A percentile compares a stretch with the other conserved stretches of the same genome.
Evolutionary conservation across 345 rosid species (phyloP).

Genomic region (Euphorbia lathyris): DNA sequence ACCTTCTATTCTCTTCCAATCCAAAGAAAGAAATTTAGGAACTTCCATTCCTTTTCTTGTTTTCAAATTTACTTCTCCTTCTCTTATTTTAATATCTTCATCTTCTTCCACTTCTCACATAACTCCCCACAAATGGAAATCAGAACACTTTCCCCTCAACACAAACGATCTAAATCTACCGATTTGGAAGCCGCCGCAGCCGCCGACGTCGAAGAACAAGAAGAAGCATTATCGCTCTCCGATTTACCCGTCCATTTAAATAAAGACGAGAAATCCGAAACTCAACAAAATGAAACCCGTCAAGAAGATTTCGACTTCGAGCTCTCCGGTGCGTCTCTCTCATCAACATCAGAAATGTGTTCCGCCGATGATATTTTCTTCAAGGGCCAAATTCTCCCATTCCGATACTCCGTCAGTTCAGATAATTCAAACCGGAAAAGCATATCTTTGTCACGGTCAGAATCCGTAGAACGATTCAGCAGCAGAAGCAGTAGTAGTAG

Average conservation of each 20-base stretch:
- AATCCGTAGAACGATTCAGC: conserved; percentile 36
- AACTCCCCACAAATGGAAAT: not conserved
- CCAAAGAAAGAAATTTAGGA: no score
- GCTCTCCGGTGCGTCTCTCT: conserved; percentile 35
- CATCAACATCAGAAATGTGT: conserved; percentile 54
- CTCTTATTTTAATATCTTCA: conserved; percentile 20
- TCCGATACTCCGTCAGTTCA: conserved; percentile 57
- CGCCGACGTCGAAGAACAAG: no score
- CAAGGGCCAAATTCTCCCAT: conserved; percentile 64
- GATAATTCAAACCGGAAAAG: conserved; percentile 21
- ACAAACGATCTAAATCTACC: not conserved
- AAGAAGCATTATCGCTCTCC: conserved; percentile 64
- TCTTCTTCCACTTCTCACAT: conserved; percentile 7
- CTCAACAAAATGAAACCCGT: conserved; percentile 21
- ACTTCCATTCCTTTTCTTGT: no score
- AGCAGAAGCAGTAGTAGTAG: conserved; percentile 48
- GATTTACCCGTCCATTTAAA: conserved; percentile 53
- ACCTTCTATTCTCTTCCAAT: no score
- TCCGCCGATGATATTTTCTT: conserved; percentile 75
- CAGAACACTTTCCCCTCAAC: conserved; percentile 10
- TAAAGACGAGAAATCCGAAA: conserved; percentile 21
- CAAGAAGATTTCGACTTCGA: conserved; percentile 59
- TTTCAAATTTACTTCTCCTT: not conserved
- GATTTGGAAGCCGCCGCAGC: conserved; percentile 7
- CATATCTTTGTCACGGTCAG: conserved; percentile 45